A percentile compares a stretch with the other conserved stretches of the same genome.
Conservation (phyloP, 2,329 filamentous ascomycete species). For the Fusarium xylarioides region DNA sequence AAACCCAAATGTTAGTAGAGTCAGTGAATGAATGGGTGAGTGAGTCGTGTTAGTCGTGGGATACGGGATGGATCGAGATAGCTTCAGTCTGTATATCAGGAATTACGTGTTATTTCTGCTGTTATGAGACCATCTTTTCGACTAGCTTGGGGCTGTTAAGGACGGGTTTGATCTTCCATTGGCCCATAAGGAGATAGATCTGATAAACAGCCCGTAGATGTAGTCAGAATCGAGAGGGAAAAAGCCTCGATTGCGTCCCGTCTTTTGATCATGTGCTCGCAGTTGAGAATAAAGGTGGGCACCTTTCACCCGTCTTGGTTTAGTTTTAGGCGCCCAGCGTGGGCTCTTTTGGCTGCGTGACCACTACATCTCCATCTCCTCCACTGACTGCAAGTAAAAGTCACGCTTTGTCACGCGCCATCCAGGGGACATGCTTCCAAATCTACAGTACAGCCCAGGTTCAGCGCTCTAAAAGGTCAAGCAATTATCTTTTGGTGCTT, state of each 20-base stretch:
- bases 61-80: background rate
- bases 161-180: background rate
- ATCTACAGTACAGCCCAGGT: slow-evolving; percentile 14
- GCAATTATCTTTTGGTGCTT: background rate
- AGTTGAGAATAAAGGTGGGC: slow-evolving; percentile 14
- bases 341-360: slow-evolving; percentile 33
- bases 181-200: background rate
- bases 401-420: slow-evolving; percentile 40
- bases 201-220: slow-evolving; percentile 4
- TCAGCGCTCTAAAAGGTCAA: background rate
- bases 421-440: slow-evolving; percentile 30
- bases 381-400: slow-evolving; percentile 24
- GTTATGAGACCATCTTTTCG: background rate
- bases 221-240: slow-evolving; percentile 27
- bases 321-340: background rate
- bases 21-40: background rate
- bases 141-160: background rate
- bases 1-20: background rate
- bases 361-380: slow-evolving; percentile 22
- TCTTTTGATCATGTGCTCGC: slow-evolving; percentile 38
- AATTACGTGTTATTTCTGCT: background rate
- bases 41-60: background rate
- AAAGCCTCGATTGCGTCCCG: slow-evolving; percentile 30
- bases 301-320: slow-evolving; percentile 23
- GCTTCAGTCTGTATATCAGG: background rate